A percentile compares a stretch with the other conserved stretches of the same genome.
These are phyloP conservation scores for Chaetoscypha palmicola DNA, from an alignment of 2,329 filamentous ascomycete genomes.

Conservation along the genomic window DNA sequence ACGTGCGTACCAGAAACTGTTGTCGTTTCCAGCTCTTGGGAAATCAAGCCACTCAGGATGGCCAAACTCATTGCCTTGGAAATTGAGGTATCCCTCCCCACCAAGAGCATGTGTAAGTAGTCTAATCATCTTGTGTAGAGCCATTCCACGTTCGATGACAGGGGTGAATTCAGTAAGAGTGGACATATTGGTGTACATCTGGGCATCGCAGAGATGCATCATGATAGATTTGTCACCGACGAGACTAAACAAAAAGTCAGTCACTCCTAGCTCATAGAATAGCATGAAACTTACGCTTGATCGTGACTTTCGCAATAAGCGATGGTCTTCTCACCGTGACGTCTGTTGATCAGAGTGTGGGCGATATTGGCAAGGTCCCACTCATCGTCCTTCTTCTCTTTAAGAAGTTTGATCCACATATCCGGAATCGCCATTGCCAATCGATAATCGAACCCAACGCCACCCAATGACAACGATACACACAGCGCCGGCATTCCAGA, in stretches of 20 bases:
- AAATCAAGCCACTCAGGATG: conserved; percentile 99
- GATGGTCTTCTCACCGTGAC: conserved; percentile 96
- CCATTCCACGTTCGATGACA: conserved; percentile 82
- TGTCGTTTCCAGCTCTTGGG: conserved; percentile 83
- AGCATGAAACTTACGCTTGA: conserved; percentile 68
- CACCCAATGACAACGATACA: conserved; percentile 74
- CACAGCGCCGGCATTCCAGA: conserved; percentile 98
- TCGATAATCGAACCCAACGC: conserved; percentile 94
- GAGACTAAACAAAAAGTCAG: conserved; percentile 49
- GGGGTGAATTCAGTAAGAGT: conserved; percentile 74
- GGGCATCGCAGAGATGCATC: conserved; percentile 96
- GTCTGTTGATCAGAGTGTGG: conserved; percentile 84
- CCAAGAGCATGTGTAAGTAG: conserved; percentile 86
- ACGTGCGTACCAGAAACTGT: conserved; percentile 90
- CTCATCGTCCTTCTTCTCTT: conserved; percentile 77
- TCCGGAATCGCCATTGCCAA: conserved; percentile 97
- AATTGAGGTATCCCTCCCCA: conserved; percentile 96
- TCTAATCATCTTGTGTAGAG: conserved; percentile 95
- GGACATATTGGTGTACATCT: conserved; percentile 99
- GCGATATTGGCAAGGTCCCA: conserved; percentile 86
- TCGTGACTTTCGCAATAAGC: conserved; percentile 97
- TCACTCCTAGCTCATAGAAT: not conserved
- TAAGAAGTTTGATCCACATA: conserved; percentile 98
- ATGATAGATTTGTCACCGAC: conserved; percentile 96
- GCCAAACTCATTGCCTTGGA: conserved; percentile 97